These are phyloP conservation scores for Paraglomus brasilianum DNA, from an alignment of 192 early-diverging fungal species.

Conservation along the genomic window DNA sequence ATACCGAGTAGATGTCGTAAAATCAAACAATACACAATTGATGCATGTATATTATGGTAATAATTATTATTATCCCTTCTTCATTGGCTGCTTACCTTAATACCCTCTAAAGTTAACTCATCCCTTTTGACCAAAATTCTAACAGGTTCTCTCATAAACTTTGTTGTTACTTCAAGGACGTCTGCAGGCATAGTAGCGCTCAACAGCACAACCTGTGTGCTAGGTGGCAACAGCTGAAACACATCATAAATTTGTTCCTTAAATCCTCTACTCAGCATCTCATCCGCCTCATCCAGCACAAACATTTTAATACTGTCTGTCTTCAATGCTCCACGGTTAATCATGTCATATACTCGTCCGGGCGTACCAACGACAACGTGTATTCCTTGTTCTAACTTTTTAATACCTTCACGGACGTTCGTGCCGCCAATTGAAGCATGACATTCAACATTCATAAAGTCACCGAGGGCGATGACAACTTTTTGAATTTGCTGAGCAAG, in stretches of 20 bases:
- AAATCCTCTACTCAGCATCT: conserved; percentile 98
- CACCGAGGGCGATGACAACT: conserved; percentile 91
- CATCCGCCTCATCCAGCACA: conserved; percentile 98
- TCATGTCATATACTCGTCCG: conserved; percentile 98
- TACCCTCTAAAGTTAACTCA: conserved; percentile 93
- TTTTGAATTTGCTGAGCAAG: conserved; percentile 98
- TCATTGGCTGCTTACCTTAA: conserved; percentile 35
- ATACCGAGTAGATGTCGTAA: too few relatives aligned
- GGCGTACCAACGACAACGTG: conserved; percentile 99
- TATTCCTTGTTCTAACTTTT: conserved; percentile 73
- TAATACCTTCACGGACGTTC: conserved; percentile 87
- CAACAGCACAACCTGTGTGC: conserved; percentile 94
- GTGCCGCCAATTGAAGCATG: conserved; percentile 98
- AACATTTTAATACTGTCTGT: conserved; percentile 93
- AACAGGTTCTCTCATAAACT: conserved; percentile 98
- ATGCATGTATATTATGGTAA: too few relatives aligned
- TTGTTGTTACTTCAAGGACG: conserved; percentile 93
- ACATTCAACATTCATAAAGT: conserved; percentile 93
- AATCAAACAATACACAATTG: too few relatives aligned
- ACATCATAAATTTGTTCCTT: conserved; percentile 98
- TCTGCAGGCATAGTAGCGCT: conserved; percentile 96
- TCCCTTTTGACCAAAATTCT: conserved; percentile 98
- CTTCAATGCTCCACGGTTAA: conserved; percentile 85
- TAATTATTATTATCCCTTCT: too few relatives aligned
- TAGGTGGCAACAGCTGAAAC: conserved; percentile 85